Conservation (phyloP, 2,329 filamentous ascomycete species). For the Alternaria dauci region DNA sequence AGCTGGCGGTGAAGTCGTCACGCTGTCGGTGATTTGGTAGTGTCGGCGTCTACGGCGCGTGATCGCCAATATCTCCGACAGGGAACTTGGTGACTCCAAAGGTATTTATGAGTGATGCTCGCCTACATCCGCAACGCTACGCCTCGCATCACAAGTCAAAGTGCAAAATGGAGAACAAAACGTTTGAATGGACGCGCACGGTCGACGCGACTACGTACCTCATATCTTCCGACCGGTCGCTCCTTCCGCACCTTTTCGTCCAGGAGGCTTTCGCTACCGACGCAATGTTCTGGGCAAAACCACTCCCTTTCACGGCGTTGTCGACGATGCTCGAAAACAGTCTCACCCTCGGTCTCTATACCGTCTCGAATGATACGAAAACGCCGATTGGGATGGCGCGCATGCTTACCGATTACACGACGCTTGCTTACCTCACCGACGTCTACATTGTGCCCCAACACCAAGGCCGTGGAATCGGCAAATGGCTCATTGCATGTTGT, state of each 20-base stretch:
- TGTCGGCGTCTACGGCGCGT: conserved; percentile 11
- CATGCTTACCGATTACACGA: conserved; percentile 73
- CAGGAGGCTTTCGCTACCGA: conserved; percentile 39
- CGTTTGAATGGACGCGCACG: conserved; percentile 36
- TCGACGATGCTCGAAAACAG: conserved; percentile 43
- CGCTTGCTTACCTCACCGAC: conserved; percentile 74
- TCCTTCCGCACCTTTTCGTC: conserved; percentile 43
- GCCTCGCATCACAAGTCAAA: background rate
- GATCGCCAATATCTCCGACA: background rate
- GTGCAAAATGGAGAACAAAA: conserved; percentile 26
- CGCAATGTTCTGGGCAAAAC: conserved; percentile 45
- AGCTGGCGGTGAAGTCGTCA: background rate
- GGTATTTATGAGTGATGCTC: background rate
- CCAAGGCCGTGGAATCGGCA: conserved; percentile 69
- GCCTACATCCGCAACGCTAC: background rate
- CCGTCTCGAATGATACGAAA: conserved; percentile 17
- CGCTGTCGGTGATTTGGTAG: background rate
- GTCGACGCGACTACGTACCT: conserved; percentile 31
- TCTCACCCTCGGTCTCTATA: conserved; percentile 45
- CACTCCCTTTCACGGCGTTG: conserved; percentile 28
- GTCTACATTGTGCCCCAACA: conserved; percentile 70
- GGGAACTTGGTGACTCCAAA: conserved; percentile 2
- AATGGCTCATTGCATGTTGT: conserved; percentile 70
- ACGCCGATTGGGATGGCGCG: conserved; percentile 67
- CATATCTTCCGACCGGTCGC: conserved; percentile 37